Evolutionary conservation across 345 rosid species (phyloP), one percentile per base, ranked within the genome.

Genomic region (Sisymbrium irio): DNA sequence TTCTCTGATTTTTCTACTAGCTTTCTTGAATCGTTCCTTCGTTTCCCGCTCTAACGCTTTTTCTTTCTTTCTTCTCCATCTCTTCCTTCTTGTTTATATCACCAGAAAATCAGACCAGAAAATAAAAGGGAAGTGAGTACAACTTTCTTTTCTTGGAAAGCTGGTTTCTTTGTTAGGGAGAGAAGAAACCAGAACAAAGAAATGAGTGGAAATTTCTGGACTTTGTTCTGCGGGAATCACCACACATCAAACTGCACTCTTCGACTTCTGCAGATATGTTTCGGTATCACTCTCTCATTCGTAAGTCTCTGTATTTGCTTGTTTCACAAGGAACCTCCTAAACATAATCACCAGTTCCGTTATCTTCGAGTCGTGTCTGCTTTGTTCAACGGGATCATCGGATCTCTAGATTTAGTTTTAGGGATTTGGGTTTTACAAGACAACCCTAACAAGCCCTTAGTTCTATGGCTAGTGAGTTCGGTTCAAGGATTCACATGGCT

Each of bases 401-500:
- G 97, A 40, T 49, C 87, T 39, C 57, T 77, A 27, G 87, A 88
- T 79, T 61, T 88, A 15, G 59, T 87, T 65, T 76, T 83, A 32
- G 91, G 89, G 67, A 51, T 75, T 63, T 89, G 92, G 91, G 67
- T 62, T 57, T 71, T 91, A 62, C 89, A 80, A 73, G 87, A 91
- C 80, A 78, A 80, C 51, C 42, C 80, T 72, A 77, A 86, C 58
- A 77, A 55, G 73, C 94, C 92, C 40, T 73, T 87, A 39, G 60
- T 66, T 69, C 49, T 58, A 71, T 86, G 94, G 97, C 15, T 89
- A 10, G 61, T 79, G 10, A 70, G 73, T 42, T 55, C 87, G 45
- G 75, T 85, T 62, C 97, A 86, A 33, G 97, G 94, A 12, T 57
- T 81, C n/a, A 83, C 94, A 68, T 89, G 94, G 94, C 53, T 85